Evolutionary conservation across 2,329 filamentous ascomycete genomes (phyloP).

Genomic region (Curvularia eragrostidis): DNA sequence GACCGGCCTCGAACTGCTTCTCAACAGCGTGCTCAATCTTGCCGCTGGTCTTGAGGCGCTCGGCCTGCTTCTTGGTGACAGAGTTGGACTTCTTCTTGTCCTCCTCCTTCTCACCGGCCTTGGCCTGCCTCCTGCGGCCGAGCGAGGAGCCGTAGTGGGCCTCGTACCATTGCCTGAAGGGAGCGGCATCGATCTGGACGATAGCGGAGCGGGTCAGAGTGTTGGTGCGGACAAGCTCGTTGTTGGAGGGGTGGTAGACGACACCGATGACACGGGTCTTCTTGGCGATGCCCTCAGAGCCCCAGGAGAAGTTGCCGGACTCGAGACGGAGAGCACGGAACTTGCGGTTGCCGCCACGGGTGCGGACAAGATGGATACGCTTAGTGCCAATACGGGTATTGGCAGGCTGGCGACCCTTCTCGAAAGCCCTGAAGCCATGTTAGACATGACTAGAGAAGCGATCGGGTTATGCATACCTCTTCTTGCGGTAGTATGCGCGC

Average conservation of each 20-base stretch:
- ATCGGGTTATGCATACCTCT: conserved; percentile 66
- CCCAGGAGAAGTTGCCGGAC: conserved; percentile 99
- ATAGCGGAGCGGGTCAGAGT: conserved; percentile 99
- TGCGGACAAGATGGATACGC: conserved; percentile 96
- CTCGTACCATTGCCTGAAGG: conserved; percentile 99
- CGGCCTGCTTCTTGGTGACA: conserved; percentile 95
- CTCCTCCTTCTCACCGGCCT: conserved; percentile 71
- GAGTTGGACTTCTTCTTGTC: conserved; percentile 98
- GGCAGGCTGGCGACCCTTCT: conserved; percentile 98
- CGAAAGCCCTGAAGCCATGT: conserved; percentile 92
- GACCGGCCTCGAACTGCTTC: conserved; percentile 99
- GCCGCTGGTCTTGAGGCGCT: conserved; percentile 78
- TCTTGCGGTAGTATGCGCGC: conserved; percentile 65
- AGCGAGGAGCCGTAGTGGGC: conserved; percentile 94
- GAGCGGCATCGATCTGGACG: conserved; percentile 97
- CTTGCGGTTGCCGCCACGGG: conserved; percentile 98
- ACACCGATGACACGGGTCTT: conserved; percentile 99
- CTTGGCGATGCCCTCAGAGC: conserved; percentile 95
- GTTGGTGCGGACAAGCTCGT: conserved; percentile 99
- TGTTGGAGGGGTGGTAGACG: conserved; percentile 99
- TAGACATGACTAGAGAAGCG: conserved; percentile 69
- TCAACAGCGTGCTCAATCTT: conserved; percentile 94
- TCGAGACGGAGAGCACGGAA: conserved; percentile 99
- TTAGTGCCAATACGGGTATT: conserved; percentile 99
- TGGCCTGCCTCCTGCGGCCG: conserved; percentile 90